Conservation (phyloP, 2,329 filamentous ascomycete species). For the Dothistroma septosporum region DNA sequence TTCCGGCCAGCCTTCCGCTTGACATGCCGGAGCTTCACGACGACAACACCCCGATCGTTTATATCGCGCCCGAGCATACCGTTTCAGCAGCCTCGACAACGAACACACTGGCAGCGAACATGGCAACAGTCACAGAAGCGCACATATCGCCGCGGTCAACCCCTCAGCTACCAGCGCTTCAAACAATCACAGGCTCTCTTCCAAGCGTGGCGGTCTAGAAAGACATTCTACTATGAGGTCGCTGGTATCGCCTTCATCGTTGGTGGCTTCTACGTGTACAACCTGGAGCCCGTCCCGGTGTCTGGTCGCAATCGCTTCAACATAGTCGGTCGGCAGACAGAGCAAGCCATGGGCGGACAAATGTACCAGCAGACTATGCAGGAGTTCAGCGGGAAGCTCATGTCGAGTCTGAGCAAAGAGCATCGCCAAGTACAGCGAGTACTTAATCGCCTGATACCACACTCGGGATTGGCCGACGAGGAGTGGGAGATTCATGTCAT, state of each 20-base stretch:
- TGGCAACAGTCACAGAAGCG: slow-evolving; percentile 19
- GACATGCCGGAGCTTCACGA: neutral
- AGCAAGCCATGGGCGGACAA: slow-evolving; percentile 51
- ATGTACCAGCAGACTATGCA: slow-evolving; percentile 57
- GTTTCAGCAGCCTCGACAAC: neutral
- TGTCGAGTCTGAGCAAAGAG: slow-evolving; percentile 58
- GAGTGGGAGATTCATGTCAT: slow-evolving; percentile 74
- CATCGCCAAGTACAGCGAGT: slow-evolving; percentile 58
- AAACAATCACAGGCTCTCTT: slow-evolving; percentile 25
- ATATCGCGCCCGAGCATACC: neutral
- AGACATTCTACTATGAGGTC: slow-evolving; percentile 47
- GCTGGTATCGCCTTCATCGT: slow-evolving; percentile 40
- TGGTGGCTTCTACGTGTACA: slow-evolving; percentile 60
- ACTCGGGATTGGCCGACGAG: slow-evolving; percentile 50
- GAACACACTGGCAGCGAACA: slow-evolving; percentile 8
- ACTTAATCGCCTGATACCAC: slow-evolving; percentile 62
- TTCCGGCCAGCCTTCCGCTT: neutral
- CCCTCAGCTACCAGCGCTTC: slow-evolving; percentile 35
- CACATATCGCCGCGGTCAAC: slow-evolving; percentile 20
- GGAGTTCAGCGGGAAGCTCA: slow-evolving; percentile 51
- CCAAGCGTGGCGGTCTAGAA: slow-evolving; percentile 39
- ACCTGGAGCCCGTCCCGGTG: slow-evolving; percentile 68
- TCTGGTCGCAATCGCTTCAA: slow-evolving; percentile 72
- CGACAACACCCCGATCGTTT: neutral
- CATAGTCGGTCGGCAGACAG: slow-evolving; percentile 54